A percentile compares a stretch with the other conserved stretches of the same genome.
These are phyloP conservation scores for Leccinum griseonigrum DNA, from an alignment of 1,284 basidiomycete genomes.

Conservation along the genomic window DNA sequence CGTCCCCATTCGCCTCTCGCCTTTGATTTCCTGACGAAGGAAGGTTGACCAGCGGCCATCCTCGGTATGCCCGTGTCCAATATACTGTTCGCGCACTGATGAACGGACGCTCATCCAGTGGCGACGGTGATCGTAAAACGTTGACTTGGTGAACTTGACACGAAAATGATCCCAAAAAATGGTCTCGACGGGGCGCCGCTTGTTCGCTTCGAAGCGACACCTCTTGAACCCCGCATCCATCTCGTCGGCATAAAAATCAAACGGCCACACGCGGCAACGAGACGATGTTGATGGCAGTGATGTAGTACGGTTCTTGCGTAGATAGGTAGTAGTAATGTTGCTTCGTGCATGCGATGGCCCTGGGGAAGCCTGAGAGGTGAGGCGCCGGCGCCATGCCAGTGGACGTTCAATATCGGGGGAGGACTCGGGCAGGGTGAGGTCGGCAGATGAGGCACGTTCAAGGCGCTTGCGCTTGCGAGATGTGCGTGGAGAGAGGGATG, in stretches of 20 bases:
- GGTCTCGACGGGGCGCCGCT: background rate
- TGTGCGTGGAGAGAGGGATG: background rate
- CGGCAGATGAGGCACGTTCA: too few species aligned
- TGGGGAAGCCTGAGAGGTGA: too few species aligned
- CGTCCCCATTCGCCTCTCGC: background rate
- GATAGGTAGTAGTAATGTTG: too few species aligned
- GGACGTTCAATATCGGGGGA: too few species aligned
- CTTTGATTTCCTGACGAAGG: background rate
- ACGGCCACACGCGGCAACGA: background rate
- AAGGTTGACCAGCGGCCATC: background rate
- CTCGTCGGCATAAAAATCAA: background rate
- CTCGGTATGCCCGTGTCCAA: background rate
- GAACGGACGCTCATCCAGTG: background rate
- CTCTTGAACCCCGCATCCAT: background rate
- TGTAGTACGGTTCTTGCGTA: too few species aligned
- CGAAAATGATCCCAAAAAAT: background rate
- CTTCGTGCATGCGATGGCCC: too few species aligned
- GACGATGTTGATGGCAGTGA: background rate
- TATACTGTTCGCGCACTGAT: background rate
- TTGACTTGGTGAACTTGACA: background rate
- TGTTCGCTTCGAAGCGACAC: background rate
- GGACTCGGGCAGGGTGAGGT: too few species aligned
- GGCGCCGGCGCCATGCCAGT: too few species aligned
- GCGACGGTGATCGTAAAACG: background rate
- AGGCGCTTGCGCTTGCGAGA: too few species aligned